Conservation (phyloP, 1,284 basidiomycete genomes). For the Tilletia horrida region DNA sequence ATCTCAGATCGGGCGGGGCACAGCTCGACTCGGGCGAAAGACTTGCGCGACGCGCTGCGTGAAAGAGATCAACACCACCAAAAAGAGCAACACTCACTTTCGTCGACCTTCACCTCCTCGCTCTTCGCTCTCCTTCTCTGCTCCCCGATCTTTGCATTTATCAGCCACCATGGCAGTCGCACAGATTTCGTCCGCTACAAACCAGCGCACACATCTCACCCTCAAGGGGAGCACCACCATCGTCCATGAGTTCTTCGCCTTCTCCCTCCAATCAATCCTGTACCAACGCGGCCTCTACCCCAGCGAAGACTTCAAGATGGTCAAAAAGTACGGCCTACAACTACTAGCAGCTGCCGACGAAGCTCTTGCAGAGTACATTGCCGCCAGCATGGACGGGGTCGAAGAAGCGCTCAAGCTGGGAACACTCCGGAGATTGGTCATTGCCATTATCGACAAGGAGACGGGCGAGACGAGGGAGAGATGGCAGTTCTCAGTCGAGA, state of each 20-base stretch:
- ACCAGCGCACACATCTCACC: constrained; percentile 59
- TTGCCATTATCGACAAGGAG: constrained; percentile 94
- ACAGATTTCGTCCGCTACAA: constrained; percentile 33
- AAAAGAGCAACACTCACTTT: too few species aligned
- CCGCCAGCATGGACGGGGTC: constrained; percentile 78
- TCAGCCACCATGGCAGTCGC: constrained; percentile 25
- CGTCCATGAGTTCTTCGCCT: constrained; percentile 99
- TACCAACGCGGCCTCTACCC: constrained; percentile 97
- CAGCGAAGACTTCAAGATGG: constrained; percentile 77
- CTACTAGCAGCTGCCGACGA: constrained; percentile 92
- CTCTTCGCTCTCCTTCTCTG: too few species aligned
- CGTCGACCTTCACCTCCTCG: too few species aligned
- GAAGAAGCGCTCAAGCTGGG: constrained; percentile 79
- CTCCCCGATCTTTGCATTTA: too few species aligned
- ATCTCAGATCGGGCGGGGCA: too few species aligned
- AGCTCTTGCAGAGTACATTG: constrained; percentile 84
- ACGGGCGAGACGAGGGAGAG: constrained; percentile 85
- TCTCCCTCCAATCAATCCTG: constrained; percentile 74
- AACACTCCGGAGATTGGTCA: constrained; percentile 83
- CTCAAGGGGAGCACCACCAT: constrained; percentile 90
- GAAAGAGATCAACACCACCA: too few species aligned
- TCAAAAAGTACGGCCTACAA: constrained; percentile 91
- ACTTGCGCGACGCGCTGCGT: too few species aligned
- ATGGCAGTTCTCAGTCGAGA: constrained; percentile 96
- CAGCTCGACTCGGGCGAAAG: too few species aligned